Evolutionary conservation across 176 grass and related monocot genomes (phyloP).

Genomic region (Avena atlantica): DNA sequence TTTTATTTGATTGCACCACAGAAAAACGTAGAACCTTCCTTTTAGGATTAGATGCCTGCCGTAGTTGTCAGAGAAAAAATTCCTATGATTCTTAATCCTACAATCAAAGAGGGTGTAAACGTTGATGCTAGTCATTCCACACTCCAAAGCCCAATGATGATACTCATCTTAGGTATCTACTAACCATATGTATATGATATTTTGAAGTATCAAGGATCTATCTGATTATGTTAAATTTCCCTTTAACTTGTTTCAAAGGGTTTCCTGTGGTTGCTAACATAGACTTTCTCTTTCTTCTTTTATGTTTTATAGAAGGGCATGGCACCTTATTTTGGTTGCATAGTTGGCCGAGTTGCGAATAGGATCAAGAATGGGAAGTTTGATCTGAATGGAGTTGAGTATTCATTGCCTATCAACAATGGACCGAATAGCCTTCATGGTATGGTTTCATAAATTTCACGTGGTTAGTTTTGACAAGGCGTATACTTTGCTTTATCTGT

Average conservation of each 20-base stretch:
- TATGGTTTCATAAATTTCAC: slow-evolving; percentile 42
- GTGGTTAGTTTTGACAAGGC: not conserved
- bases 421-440: slow-evolving; percentile 84
- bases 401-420: slow-evolving; percentile 81
- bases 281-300: not conserved
- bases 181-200: not conserved
- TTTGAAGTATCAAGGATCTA: not conserved
- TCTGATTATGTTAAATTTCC: not conserved
- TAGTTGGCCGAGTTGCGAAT: slow-evolving; percentile 91
- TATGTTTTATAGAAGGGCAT: slow-evolving; percentile 57
- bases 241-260: slow-evolving; percentile 24
- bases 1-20: not conserved
- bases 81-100: not conserved
- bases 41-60: not conserved
- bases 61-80: not conserved
- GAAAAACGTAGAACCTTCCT: not conserved
- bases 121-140: not conserved
- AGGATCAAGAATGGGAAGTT: slow-evolving; percentile 83
- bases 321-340: slow-evolving; percentile 91
- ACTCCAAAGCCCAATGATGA: not conserved
- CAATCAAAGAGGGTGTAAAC: slow-evolving; percentile 1
- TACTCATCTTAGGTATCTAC: not conserved
- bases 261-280: not conserved
- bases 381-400: slow-evolving; percentile 57
- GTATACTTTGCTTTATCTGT: slow-evolving; percentile 9